phyloP scores from a whole-genome alignment of 1,139 yeast species.

The Diutina scorzettiae region DNA sequence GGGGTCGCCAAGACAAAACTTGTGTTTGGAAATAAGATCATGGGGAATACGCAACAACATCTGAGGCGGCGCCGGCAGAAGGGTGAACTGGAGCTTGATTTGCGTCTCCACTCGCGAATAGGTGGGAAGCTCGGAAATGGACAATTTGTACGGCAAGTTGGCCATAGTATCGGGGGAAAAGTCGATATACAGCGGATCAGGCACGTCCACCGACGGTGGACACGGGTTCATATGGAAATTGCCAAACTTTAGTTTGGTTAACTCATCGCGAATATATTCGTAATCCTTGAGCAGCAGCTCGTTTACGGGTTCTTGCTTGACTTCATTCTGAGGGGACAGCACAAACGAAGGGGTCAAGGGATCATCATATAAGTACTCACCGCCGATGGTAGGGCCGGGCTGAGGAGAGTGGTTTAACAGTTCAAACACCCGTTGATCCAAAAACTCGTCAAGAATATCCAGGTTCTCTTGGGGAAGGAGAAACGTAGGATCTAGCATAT shows the following conservation, averaged over 20 bases:
- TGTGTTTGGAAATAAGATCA: slow-evolving; percentile 79
- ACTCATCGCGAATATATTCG: slow-evolving; percentile 38
- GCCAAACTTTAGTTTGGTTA: slow-evolving; percentile 49
- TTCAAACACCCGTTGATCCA: slow-evolving; percentile 45
- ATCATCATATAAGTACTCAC: slow-evolving; percentile 2
- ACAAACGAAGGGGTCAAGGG: slow-evolving; percentile 1
- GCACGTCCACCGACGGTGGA: slow-evolving; percentile 21
- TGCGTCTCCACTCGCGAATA: slow-evolving; percentile 93
- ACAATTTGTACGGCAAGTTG: slow-evolving; percentile 45
- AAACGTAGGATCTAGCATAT: slow-evolving; percentile 1
- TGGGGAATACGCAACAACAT: slow-evolving; percentile 67
- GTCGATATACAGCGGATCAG: slow-evolving; percentile 25
- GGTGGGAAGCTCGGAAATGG: slow-evolving; percentile 53
- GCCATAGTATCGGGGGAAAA: slow-evolving; percentile 25
- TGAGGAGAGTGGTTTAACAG: not conserved
- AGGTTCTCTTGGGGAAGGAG: slow-evolving; percentile 18
- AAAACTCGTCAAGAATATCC: slow-evolving; percentile 41
- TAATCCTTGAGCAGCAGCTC: slow-evolving; percentile 16
- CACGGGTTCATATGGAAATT: slow-evolving; percentile 28
- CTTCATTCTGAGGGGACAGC: not conserved
- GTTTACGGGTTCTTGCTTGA: not conserved
- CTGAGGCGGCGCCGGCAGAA: slow-evolving; percentile 67
- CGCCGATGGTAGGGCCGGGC: slow-evolving; percentile 8
- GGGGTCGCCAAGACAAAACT: slow-evolving; percentile 50
- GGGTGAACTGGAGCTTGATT: slow-evolving; percentile 57